Base-by-base conservation (phyloP, 2,329 filamentous ascomycete genomes). In the Arthrobotrys conoides region DNA sequence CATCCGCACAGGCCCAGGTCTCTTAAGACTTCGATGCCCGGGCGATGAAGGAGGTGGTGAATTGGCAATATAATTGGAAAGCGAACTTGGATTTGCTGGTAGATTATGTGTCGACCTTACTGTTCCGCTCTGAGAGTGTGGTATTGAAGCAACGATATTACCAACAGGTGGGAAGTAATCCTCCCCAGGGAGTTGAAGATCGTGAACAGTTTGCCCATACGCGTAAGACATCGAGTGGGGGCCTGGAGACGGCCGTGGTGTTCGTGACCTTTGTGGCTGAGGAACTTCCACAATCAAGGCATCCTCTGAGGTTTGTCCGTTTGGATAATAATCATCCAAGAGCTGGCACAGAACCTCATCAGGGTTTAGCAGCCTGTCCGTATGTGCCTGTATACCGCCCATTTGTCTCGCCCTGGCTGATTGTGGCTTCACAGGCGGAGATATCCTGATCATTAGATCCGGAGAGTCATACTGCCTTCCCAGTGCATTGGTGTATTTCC, bases 401-500 rank as follows among this genome's bases (percentile, higher is more conserved):
- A 72, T 78, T 55, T 78, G 75, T 24, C 68, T 63, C 6, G 68
- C 67, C 33, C 75, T 69, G 9, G 75, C 75, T 22, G 75, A 78
- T 20, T 78, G 75, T 8, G 75, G 75, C 24, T 78, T 78, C 14
- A 93, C 91, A 71, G 93, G 89, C n/a, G 92, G 89, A 16, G 88
- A 84, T 81, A 98, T 92, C 80, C 92, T 90, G 80, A 98, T 87
- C 10, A 89, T 90, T 73, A 99, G 89, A 84, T 99, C 96, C 12
- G 96, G 96, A 10, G 96, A 89, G 85, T 99, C 96, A 84, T 94
- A 97, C 66, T 89, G 92, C 82, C 91, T 91, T 64, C 95, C 95
- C 27, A 99, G 87, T 14, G 94, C 96, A 85, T 99, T 98, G 82
- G 91, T 90, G 84, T 98, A 99, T 86, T 98, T 98, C 83, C 90